Conservation (phyloP, 2,329 filamentous ascomycete genomes). For the Aspergillus ustus region DNA sequence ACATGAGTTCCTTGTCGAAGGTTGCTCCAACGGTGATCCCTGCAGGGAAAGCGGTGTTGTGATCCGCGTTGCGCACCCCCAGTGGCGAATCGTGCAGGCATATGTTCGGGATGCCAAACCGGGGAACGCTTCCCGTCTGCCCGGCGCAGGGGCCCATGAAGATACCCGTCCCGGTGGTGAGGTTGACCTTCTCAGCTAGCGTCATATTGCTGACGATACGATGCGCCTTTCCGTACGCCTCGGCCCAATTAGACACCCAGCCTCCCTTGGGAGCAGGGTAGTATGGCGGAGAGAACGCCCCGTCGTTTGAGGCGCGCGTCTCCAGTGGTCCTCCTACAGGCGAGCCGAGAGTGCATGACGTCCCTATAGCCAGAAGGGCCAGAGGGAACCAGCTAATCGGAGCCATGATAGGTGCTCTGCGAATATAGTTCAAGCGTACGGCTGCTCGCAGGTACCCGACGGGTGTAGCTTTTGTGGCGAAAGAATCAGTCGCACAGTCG, state of each 20-base stretch:
- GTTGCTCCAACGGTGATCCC: constrained; percentile 79
- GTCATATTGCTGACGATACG: constrained; percentile 75
- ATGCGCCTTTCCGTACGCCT: constrained; percentile 72
- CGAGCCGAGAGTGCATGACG: constrained; percentile 14
- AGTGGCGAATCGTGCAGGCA: constrained; percentile 74
- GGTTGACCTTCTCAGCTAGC: constrained; percentile 77
- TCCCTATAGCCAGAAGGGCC: constrained; percentile 5
- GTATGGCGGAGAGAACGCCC: constrained; percentile 58
- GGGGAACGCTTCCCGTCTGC: constrained; percentile 72
- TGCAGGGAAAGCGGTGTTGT: constrained; percentile 76
- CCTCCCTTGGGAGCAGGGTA: constrained; percentile 76
- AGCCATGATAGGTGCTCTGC: constrained; percentile 15
- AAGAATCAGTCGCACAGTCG: background rate
- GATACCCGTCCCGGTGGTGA: constrained; percentile 72
- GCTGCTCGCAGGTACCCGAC: background rate
- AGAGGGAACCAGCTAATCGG: constrained; percentile 4
- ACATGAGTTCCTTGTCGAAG: constrained; percentile 74
- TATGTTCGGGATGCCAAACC: constrained; percentile 73
- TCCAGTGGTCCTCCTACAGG: constrained; percentile 17
- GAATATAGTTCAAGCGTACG: background rate
- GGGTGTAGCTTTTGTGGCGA: background rate
- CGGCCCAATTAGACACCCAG: constrained; percentile 70
- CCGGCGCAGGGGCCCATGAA: constrained; percentile 77
- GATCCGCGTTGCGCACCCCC: constrained; percentile 73
- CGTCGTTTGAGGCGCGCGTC: constrained; percentile 24